Conservation (phyloP, 2,329 filamentous ascomycete species). For the Fusarium illudens region DNA sequence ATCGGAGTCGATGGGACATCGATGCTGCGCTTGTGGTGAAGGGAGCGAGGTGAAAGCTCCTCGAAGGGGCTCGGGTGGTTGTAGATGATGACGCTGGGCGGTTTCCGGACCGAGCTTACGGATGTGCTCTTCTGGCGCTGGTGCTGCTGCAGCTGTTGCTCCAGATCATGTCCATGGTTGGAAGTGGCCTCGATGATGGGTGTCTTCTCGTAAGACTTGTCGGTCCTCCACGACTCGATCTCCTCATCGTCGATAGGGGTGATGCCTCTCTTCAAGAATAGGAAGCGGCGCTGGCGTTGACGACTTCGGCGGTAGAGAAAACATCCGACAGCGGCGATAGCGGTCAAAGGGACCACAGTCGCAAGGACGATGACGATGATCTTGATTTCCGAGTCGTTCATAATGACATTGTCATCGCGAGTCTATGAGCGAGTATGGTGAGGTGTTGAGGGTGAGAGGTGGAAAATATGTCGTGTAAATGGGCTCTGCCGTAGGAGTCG, state of each 20-base stretch:
- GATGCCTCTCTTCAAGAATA: conserved; percentile 62
- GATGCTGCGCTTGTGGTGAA: conserved; percentile 52
- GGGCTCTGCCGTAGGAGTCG: conserved; percentile 22
- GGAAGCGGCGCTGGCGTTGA: conserved; percentile 47
- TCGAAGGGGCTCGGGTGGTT: conserved; percentile 45
- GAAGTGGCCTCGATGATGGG: conserved; percentile 32
- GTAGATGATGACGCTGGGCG: conserved; percentile 65
- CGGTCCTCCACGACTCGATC: conserved; percentile 69
- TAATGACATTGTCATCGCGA: conserved; percentile 37
- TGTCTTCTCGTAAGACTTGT: conserved; percentile 45
- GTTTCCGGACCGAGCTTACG: conserved; percentile 53
- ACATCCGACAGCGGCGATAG: conserved; percentile 46
- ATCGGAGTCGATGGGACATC: conserved; percentile 60
- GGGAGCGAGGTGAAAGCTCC: conserved; percentile 43
- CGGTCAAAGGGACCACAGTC: conserved; percentile 56
- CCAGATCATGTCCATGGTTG: conserved; percentile 6
- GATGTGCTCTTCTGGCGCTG: conserved; percentile 46
- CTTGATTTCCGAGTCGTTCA: conserved; percentile 45
- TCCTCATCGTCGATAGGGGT: conserved; percentile 72
- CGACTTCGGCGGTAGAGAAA: conserved; percentile 52
- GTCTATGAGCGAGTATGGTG: conserved; percentile 5
- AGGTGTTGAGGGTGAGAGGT: not conserved
- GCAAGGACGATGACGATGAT: conserved; percentile 61
- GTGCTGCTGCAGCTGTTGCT: conserved; percentile 22
- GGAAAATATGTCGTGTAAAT: conserved; percentile 2